These are phyloP conservation scores for Penicillium daleae DNA, from an alignment of 495 filamentous ascomycete species.

Conservation along the genomic window DNA sequence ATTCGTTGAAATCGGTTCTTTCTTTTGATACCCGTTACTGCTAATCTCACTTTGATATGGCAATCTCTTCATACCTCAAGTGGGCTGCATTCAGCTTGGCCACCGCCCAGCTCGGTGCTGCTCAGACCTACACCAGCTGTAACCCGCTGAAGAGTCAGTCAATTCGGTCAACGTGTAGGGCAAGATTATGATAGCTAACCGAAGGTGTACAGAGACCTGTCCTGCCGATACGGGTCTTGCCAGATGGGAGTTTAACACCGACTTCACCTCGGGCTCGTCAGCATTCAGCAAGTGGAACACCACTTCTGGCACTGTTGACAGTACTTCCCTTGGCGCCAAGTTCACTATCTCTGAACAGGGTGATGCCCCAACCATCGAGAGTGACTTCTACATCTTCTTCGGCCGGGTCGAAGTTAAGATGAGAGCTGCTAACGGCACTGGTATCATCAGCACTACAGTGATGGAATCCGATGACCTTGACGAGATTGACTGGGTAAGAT, in stretches of 20 bases:
- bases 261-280: conserved; percentile 63
- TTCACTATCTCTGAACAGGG: conserved; percentile 72
- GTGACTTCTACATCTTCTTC: conserved; percentile 81
- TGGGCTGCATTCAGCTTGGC: conserved; percentile 28
- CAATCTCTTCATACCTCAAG: conserved; percentile 23
- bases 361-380: conserved; percentile 75
- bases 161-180: neutral
- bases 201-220: conserved; percentile 48
- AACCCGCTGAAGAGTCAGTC: conserved; percentile 63
- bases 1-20: neutral
- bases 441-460: conserved; percentile 80
- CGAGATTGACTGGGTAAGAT: conserved; percentile 89
- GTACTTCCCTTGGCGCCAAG: conserved; percentile 59
- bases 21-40: neutral
- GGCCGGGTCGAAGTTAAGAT: conserved; percentile 73
- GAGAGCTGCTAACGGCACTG: conserved; percentile 72
- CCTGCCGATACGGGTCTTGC: conserved; percentile 66
- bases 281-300: conserved; percentile 62
- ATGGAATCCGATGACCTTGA: conserved; percentile 88
- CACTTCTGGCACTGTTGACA: conserved; percentile 57
- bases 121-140: conserved; percentile 73
- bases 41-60: conserved; percentile 9
- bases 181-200: neutral
- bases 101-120: conserved; percentile 48
- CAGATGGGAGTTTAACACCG: conserved; percentile 56